phyloP scores from a whole-genome alignment of 1,284 basidiomycete genomes.

The Boletus sp. region DNA sequence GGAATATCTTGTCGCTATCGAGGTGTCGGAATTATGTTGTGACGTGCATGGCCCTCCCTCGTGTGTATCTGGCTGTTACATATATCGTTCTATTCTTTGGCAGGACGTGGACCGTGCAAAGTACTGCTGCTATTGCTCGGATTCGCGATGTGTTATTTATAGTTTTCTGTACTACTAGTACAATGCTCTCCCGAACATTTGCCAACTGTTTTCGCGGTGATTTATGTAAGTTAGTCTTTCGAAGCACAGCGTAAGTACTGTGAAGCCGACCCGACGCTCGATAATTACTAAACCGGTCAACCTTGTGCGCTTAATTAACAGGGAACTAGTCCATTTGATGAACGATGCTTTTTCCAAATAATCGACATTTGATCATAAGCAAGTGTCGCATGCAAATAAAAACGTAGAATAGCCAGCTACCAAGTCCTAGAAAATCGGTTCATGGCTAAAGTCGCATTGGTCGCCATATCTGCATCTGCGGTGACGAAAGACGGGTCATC shows the following conservation, averaged over 20 bases:
- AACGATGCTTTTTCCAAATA: constrained; percentile 9
- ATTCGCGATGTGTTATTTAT: constrained; percentile 38
- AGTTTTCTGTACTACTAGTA: constrained; percentile 36
- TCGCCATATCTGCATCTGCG: constrained; percentile 82
- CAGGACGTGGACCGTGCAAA: constrained; percentile 19
- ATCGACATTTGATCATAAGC: constrained; percentile 15
- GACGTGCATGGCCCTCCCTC: constrained; percentile 20
- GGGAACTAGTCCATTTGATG: constrained; percentile 4
- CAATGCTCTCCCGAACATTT: constrained; percentile 23
- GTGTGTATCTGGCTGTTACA: constrained; percentile 28
- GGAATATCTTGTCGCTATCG: constrained; percentile 28
- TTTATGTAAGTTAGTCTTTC: not conserved
- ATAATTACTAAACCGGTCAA: constrained; percentile 10
- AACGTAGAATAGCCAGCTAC: not conserved
- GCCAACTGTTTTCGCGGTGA: constrained; percentile 12
- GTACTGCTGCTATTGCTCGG: constrained; percentile 28
- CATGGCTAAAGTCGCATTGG: constrained; percentile 78
- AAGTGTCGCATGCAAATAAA: constrained; percentile 14
- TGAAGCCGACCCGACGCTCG: constrained; percentile 1
- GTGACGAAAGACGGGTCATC: constrained; percentile 41
- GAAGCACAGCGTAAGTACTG: not conserved
- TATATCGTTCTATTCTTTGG: constrained; percentile 32
- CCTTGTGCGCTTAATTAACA: constrained; percentile 8
- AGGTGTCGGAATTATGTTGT: constrained; percentile 31
- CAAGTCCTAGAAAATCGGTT: constrained; percentile 34